Evolutionary conservation across 1,284 basidiomycete species (phyloP).

Genomic region (Trametes sp.): DNA sequence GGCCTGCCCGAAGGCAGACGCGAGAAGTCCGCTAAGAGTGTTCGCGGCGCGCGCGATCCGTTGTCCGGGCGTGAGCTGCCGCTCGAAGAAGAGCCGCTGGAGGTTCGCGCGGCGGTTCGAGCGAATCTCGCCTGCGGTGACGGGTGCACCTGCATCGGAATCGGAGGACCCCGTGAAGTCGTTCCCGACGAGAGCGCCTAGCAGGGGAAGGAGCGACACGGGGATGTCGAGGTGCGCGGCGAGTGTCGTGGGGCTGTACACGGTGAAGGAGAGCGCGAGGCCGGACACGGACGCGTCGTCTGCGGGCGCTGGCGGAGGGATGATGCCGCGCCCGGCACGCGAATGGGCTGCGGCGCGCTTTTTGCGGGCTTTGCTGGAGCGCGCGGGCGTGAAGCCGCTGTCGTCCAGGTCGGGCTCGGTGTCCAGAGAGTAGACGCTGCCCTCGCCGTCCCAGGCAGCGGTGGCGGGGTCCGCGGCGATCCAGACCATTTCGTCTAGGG

Average conservation of each 20-base stretch:
- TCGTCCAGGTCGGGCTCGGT: slow-evolving; percentile 49
- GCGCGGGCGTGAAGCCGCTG: slow-evolving; percentile 69
- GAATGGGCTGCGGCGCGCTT: slow-evolving; percentile 45
- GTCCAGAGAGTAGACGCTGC: slow-evolving; percentile 39
- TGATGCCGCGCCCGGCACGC: slow-evolving; percentile 52
- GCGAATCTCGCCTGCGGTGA: slow-evolving; percentile 28
- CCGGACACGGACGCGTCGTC: slow-evolving; percentile 27
- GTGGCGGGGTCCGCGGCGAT: slow-evolving; percentile 39
- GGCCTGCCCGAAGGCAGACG: slow-evolving; percentile 44
- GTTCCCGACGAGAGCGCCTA: slow-evolving; percentile 89
- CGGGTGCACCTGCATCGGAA: slow-evolving; percentile 35
- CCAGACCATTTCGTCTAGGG: slow-evolving; percentile 85
- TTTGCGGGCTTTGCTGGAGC: slow-evolving; percentile 44
- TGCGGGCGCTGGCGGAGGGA: slow-evolving; percentile 55
- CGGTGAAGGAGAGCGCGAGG: slow-evolving; percentile 59
- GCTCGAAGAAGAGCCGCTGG: slow-evolving; percentile 74
- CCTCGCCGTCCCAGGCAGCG: slow-evolving; percentile 16
- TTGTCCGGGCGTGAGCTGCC: slow-evolving; percentile 58
- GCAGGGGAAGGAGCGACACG: slow-evolving; percentile 77
- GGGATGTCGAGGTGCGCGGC: slow-evolving; percentile 55
- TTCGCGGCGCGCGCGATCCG: slow-evolving; percentile 66
- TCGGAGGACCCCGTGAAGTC: slow-evolving; percentile 65
- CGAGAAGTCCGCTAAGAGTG: slow-evolving; percentile 61
- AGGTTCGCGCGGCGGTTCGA: slow-evolving; percentile 48
- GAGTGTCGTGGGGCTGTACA: slow-evolving; percentile 71